These are phyloP conservation scores for Lactifluus piperatus DNA, from an alignment of 768 basidiomycete genomes.

Conservation along the genomic window DNA sequence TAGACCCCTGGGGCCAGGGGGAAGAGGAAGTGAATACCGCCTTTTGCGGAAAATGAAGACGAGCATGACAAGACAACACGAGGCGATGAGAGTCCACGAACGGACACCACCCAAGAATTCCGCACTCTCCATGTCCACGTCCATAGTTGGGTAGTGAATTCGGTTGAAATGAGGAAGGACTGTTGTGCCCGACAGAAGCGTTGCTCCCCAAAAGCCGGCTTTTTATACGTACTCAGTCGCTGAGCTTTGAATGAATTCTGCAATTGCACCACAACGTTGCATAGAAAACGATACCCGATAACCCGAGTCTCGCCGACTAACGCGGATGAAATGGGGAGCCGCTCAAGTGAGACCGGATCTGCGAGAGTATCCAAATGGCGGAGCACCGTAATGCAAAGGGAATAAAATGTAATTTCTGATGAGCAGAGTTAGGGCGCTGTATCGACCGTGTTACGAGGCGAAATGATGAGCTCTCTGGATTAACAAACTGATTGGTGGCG, in stretches of 20 bases:
- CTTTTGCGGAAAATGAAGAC: not conserved
- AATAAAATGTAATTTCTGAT: not conserved
- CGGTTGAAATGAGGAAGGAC: not conserved
- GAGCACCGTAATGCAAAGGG: not conserved
- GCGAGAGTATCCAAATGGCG: not conserved
- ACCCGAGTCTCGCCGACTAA: not conserved
- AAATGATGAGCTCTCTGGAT: not conserved
- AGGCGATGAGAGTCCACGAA: not conserved
- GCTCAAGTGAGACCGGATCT: not conserved
- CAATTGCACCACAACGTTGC: not conserved
- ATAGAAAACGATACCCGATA: not conserved
- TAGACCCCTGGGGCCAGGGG: slow-evolving; percentile 23
- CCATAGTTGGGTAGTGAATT: not conserved
- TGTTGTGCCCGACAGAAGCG: not conserved
- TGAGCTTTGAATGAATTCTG: no score
- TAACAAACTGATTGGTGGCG: not conserved
- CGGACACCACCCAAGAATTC: not conserved
- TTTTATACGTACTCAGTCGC: slow-evolving; percentile 6
- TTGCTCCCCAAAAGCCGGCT: not conserved
- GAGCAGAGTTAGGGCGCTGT: not conserved
- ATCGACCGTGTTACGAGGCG: not conserved
- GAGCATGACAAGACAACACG: not conserved
- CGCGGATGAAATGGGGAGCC: not conserved
- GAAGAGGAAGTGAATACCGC: slow-evolving; percentile 12
- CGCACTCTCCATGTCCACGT: not conserved